Conservation (phyloP, 1,284 basidiomycete species). For the Puccinia coronata region DNA sequence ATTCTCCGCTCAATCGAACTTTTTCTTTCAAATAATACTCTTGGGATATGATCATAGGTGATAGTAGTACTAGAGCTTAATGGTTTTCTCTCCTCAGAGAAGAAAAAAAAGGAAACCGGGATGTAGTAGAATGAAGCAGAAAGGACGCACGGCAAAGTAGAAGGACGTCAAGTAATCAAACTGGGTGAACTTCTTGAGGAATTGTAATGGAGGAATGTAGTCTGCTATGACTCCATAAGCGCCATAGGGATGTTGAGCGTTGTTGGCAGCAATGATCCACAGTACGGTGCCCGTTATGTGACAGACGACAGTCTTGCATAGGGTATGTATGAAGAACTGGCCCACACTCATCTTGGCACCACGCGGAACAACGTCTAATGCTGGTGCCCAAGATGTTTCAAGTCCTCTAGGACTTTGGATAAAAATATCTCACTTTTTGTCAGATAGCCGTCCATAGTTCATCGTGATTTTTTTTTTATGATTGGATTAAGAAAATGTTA, state of each 20-base stretch:
- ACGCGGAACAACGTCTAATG: constrained; percentile 1
- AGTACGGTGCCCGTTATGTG: constrained; percentile 8
- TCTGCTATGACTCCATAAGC: constrained; percentile 14
- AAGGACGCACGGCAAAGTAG: constrained; percentile 28
- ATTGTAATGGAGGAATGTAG: background rate
- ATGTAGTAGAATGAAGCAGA: background rate
- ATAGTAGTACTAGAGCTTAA: too few species aligned
- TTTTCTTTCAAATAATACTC: too few species aligned
- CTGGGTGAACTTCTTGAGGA: constrained; percentile 14
- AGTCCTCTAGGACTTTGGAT: constrained; percentile 44
- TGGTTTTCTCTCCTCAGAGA: too few species aligned
- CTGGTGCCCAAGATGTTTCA: constrained; percentile 39
- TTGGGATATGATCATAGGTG: too few species aligned
- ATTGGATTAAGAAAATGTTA: too few species aligned
- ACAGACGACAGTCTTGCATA: background rate
- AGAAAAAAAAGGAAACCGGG: background rate
- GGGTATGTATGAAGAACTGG: constrained; percentile 1
- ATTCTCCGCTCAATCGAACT: too few species aligned
- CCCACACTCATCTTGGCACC: constrained; percentile 1
- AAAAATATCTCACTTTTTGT: too few species aligned
- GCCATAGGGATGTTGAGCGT: constrained; percentile 31
- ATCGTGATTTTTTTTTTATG: too few species aligned
- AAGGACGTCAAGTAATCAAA: background rate
- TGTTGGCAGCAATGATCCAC: background rate
- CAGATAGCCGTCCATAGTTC: too few species aligned